phyloP scores from a whole-genome alignment of 179 eudicot species.

The Beta lomatogona region DNA sequence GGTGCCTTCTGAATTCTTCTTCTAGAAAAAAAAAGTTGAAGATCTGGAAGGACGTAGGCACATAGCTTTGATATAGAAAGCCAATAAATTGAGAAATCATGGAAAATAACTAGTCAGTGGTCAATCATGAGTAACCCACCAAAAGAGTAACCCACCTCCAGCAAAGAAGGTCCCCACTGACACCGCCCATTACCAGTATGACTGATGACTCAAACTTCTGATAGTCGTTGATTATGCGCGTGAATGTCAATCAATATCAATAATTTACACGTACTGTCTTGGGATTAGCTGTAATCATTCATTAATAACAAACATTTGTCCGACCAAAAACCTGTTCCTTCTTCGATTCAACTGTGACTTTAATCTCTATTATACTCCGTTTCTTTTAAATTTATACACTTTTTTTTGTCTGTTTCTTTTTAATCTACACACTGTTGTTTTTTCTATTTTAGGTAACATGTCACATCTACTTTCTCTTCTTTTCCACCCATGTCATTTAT shows the following conservation, averaged over 20 bases:
- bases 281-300: conserved; percentile 22
- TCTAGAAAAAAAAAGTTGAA: too few relatives aligned
- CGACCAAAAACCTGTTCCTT: not conserved
- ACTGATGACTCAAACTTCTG: not conserved
- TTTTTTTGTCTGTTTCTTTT: too few relatives aligned
- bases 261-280: conserved; percentile 11
- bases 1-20: too few relatives aligned
- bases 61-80: not conserved
- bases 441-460: too few relatives aligned
- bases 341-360: too few relatives aligned
- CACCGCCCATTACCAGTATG: not conserved
- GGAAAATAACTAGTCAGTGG: not conserved
- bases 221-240: not conserved
- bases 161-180: not conserved
- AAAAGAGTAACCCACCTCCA: conserved; percentile 17
- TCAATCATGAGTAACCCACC: conserved; percentile 25
- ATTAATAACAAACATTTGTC: not conserved
- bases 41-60: not conserved
- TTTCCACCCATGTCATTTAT: too few relatives aligned
- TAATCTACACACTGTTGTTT: too few relatives aligned
- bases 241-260: not conserved
- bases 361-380: too few relatives aligned
- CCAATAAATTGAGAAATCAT: not conserved
- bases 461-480: too few relatives aligned
- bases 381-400: too few relatives aligned